A percentile compares a stretch with the other conserved stretches of the same genome.
Conservation (phyloP, 148 eudicot species). For the Euryodendron excelsum region DNA sequence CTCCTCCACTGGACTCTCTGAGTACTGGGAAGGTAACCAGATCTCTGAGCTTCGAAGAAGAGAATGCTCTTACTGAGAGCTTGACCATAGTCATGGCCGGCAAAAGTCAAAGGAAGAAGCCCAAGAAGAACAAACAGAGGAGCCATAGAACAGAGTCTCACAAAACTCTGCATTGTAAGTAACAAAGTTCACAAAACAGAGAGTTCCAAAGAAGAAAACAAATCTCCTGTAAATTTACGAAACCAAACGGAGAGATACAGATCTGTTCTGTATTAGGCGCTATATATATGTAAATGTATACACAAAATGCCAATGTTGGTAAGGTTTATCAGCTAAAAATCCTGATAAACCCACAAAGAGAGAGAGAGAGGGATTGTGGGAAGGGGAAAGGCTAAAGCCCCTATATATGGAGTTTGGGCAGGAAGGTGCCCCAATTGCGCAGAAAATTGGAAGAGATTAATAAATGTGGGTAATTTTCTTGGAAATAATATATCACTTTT, state of each 20-base stretch:
- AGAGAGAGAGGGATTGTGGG: constrained; percentile 23
- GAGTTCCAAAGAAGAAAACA: no score
- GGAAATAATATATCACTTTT: neutral
- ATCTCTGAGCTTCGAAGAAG: constrained; percentile 95
- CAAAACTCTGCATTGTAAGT: constrained; percentile 26
- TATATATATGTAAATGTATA: neutral
- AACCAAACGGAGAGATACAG: neutral
- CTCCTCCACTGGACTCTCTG: constrained; percentile 95
- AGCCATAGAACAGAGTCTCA: constrained; percentile 34
- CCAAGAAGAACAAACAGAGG: constrained; percentile 38
- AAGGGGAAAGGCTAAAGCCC: constrained; percentile 31
- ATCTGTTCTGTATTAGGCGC: constrained; percentile 4
- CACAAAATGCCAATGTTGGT: constrained; percentile 32
- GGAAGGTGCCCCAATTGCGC: constrained; percentile 48
- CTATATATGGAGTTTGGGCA: constrained; percentile 47
- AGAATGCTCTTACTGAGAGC: constrained; percentile 87
- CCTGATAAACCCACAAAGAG: constrained; percentile 43
- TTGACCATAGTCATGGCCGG: constrained; percentile 71
- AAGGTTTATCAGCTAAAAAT: constrained; percentile 56
- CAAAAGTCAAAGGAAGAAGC: constrained; percentile 40
- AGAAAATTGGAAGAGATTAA: constrained; percentile 34
- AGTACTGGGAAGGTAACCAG: constrained; percentile 67
- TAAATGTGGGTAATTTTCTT: constrained; percentile 29
- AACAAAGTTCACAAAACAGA: no score
- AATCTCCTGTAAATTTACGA: neutral